Conservation (phyloP, 2,329 filamentous ascomycete species). For the Apiospora saccharicola region DNA sequence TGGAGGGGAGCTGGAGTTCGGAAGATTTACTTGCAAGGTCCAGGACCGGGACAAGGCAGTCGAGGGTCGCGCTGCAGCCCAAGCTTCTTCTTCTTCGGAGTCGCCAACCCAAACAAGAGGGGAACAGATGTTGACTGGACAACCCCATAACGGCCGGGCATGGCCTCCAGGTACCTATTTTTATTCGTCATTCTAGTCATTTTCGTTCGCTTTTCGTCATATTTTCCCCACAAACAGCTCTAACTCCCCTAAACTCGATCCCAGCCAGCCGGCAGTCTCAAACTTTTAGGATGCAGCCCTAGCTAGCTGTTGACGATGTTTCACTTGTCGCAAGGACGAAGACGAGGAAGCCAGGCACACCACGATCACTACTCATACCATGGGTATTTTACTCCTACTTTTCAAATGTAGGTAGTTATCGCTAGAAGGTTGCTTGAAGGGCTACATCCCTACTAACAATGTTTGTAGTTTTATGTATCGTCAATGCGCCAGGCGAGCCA, state of each 20-base stretch:
- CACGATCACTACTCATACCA: not conserved
- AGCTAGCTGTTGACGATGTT: not conserved
- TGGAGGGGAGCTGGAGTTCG: conserved; percentile 21
- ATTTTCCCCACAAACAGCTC: conserved; percentile 11
- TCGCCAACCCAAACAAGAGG: conserved; percentile 12
- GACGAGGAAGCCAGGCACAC: not conserved
- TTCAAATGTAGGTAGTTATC: not conserved
- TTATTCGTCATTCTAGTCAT: conserved; percentile 4
- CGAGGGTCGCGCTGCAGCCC: not conserved
- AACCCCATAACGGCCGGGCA: conserved; percentile 2
- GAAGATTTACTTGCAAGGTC: conserved; percentile 21
- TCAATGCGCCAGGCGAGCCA: not conserved
- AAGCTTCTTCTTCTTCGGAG: not conserved
- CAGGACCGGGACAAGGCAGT: conserved; percentile 15
- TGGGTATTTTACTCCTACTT: too few relatives aligned
- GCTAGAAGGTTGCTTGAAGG: not conserved
- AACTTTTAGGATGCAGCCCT: conserved; percentile 5
- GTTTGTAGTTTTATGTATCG: not conserved
- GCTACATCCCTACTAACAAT: not conserved
- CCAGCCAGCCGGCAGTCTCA: conserved; percentile 12
- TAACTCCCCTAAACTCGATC: not conserved
- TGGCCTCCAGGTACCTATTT: not conserved
- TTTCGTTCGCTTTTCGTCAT: not conserved
- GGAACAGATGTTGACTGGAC: conserved; percentile 10
- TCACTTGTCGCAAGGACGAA: not conserved